phyloP scores from a whole-genome alignment of 176 grass and related monocot species.

The Pharus latifolius region DNA sequence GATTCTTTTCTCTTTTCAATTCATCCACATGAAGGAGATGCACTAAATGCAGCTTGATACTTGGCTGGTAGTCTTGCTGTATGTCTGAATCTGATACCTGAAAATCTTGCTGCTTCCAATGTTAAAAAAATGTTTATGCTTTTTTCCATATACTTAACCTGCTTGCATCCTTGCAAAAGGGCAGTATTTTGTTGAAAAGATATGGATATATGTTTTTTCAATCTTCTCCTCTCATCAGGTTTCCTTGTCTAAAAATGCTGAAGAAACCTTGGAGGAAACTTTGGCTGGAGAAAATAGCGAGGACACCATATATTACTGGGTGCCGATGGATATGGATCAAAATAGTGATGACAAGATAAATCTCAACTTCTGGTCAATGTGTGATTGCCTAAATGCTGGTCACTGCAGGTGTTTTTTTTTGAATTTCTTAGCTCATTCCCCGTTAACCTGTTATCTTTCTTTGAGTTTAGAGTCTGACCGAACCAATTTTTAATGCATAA shows the following conservation, averaged over 20 bases:
- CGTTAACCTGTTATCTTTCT: neutral
- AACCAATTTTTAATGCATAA: neutral
- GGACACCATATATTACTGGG: constrained; percentile 87
- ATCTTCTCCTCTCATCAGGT: constrained; percentile 34
- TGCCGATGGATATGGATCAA: constrained; percentile 34
- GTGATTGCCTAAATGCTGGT: constrained; percentile 75
- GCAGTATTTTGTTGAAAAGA: neutral
- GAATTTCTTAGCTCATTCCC: neutral
- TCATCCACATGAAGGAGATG: too few relatives aligned
- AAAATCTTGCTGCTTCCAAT: neutral
- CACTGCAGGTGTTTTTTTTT: constrained; percentile 63
- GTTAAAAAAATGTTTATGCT: neutral
- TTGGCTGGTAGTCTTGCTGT: too few relatives aligned
- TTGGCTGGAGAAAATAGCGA: constrained; percentile 43
- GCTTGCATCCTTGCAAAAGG: neutral
- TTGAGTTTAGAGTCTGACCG: neutral
- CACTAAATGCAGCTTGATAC: too few relatives aligned
- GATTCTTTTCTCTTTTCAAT: too few relatives aligned
- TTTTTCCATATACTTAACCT: neutral
- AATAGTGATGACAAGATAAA: neutral
- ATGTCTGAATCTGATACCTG: neutral
- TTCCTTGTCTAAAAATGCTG: constrained; percentile 77
- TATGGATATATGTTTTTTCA: neutral
- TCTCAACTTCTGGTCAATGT: constrained; percentile 74
- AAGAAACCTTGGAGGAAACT: constrained; percentile 59